phyloP scores from a whole-genome alignment of 306 rosid genomes.

The Hippophae rhamnoides region DNA sequence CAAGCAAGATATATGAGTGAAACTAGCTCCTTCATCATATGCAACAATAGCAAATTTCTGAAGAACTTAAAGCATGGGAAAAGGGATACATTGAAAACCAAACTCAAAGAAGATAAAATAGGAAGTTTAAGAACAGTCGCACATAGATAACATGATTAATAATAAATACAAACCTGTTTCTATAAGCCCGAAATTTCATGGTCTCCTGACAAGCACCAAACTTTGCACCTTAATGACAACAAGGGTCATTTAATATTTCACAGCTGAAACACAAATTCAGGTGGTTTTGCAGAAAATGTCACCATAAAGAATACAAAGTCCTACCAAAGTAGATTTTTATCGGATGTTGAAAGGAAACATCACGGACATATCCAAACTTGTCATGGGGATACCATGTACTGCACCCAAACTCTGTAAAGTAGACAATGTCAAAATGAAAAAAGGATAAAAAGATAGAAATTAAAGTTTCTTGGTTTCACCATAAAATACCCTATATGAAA shows the following conservation, averaged over 20 bases:
- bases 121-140: not conserved
- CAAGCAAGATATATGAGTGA: too few species aligned
- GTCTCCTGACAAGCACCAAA: constrained; percentile 73
- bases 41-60: not conserved
- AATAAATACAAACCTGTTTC: constrained; percentile 49
- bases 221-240: constrained; percentile 61
- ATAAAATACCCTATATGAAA: constrained; percentile 14
- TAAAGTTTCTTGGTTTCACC: constrained; percentile 5
- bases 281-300: not conserved
- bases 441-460: constrained; percentile 5
- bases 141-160: not conserved
- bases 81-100: not conserved
- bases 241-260: constrained; percentile 3
- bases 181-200: constrained; percentile 63
- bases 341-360: constrained; percentile 82
- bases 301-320: constrained; percentile 15
- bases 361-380: constrained; percentile 67
- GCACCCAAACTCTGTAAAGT: constrained; percentile 58
- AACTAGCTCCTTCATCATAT: too few species aligned
- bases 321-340: constrained; percentile 90
- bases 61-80: not conserved
- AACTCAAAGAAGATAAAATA: not conserved
- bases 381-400: constrained; percentile 60
- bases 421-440: constrained; percentile 10
- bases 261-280: not conserved